Conservation (phyloP, 2,329 filamentous ascomycete species). For the Sporothrix pallida region DNA sequence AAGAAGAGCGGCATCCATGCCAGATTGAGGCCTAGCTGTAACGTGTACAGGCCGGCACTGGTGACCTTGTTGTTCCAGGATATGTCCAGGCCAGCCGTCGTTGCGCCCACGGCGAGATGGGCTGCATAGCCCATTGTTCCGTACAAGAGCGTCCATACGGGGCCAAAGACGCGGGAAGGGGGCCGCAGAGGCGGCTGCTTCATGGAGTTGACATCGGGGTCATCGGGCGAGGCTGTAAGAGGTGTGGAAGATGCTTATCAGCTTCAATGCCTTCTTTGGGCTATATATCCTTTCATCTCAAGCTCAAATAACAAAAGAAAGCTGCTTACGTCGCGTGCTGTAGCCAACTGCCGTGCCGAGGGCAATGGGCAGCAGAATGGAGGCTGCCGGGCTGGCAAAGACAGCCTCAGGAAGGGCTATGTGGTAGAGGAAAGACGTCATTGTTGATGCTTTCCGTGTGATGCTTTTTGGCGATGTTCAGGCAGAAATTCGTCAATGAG, state of each 20-base stretch:
- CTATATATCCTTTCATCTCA: too few species aligned
- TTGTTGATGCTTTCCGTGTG: constrained; percentile 46
- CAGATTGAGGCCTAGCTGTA: constrained; percentile 84
- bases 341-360: constrained; percentile 77
- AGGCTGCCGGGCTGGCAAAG: constrained; percentile 73
- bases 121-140: constrained; percentile 87
- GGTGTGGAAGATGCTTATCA: not conserved
- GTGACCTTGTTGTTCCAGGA: constrained; percentile 65
- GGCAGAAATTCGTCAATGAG: not conserved
- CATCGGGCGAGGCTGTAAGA: constrained; percentile 28
- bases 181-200: constrained; percentile 71
- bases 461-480: not conserved
- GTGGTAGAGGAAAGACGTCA: constrained; percentile 81
- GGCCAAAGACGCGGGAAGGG: constrained; percentile 66
- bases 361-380: constrained; percentile 76
- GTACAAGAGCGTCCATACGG: constrained; percentile 71
- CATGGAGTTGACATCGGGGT: constrained; percentile 44
- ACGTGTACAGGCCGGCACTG: constrained; percentile 80
- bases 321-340: constrained; percentile 64
- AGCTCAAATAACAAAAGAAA: too few species aligned
- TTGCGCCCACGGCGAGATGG: constrained; percentile 73
- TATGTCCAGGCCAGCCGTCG: constrained; percentile 62
- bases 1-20: constrained; percentile 96
- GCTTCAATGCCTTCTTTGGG: not conserved
- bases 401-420: constrained; percentile 74